These are phyloP conservation scores for Hydrangea macrophylla DNA, from an alignment of 148 eudicot species.

Conservation along the genomic window DNA sequence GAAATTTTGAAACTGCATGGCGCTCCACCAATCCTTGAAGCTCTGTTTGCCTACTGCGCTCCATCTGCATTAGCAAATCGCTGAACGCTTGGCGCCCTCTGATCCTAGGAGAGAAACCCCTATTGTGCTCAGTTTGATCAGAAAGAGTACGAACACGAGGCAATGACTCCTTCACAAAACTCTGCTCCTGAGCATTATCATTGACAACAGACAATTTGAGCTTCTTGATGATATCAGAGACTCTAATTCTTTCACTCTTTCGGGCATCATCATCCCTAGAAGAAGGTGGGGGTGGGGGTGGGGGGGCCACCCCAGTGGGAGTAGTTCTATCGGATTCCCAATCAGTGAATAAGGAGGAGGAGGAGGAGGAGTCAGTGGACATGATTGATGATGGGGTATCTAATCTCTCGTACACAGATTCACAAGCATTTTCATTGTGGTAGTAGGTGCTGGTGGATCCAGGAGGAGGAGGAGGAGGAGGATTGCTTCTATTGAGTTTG, in stretches of 20 bases:
- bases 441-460: not conserved
- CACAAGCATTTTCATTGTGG: constrained; percentile 3
- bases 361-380: constrained; percentile 3
- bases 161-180: constrained; percentile 4
- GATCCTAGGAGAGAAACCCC: constrained; percentile 35
- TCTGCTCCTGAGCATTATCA: constrained; percentile 8
- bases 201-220: constrained; percentile 19
- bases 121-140: constrained; percentile 20
- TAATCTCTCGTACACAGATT: constrained; percentile 11
- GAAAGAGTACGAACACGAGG: constrained; percentile 20
- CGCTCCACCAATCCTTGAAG: constrained; percentile 40
- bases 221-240: constrained; percentile 60
- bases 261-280: constrained; percentile 18
- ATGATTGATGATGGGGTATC: constrained; percentile 9
- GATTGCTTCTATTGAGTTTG: constrained; percentile 8
- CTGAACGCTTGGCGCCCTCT: constrained; percentile 65
- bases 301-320: too few species aligned
- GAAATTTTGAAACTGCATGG: constrained; percentile 51
- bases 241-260: constrained; percentile 53
- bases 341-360: constrained; percentile 18
- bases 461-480: not conserved
- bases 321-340: constrained; percentile 30
- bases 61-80: constrained; percentile 43
- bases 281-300: constrained; percentile 13
- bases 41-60: constrained; percentile 51